These are phyloP conservation scores for Fonsecaea pedrosoi DNA, from an alignment of 2,329 filamentous ascomycete genomes.

Conservation along the genomic window DNA sequence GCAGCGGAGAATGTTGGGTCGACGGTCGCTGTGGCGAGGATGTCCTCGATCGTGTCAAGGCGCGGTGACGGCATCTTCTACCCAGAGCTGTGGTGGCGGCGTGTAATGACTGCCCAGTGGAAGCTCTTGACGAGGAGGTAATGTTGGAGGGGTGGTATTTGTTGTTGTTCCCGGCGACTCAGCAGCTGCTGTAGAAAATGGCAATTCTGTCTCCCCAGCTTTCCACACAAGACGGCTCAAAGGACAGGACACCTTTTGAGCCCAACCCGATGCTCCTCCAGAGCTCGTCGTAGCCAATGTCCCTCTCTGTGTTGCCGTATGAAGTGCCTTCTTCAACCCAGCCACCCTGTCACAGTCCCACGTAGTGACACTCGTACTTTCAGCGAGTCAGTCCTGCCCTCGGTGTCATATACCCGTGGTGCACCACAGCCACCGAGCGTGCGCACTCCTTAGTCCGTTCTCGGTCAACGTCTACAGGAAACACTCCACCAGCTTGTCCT, in stretches of 20 bases:
- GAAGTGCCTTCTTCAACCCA: neutral
- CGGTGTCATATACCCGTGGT: neutral
- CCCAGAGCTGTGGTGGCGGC: neutral
- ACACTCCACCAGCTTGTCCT: no score
- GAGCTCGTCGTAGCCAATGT: neutral
- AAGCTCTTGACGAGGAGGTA: neutral
- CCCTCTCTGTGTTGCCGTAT: neutral
- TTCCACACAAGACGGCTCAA: neutral
- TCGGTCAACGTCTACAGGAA: no score
- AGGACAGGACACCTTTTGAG: neutral
- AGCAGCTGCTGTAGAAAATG: neutral
- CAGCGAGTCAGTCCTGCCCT: neutral
- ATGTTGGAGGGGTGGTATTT: neutral
- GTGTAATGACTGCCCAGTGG: neutral
- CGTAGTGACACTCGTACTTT: neutral
- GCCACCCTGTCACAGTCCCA: neutral
- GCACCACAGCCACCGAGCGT: neutral
- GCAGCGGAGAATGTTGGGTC: conserved; percentile 30
- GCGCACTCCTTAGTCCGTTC: neutral
- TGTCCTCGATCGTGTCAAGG: conserved; percentile 25
- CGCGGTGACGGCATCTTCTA: conserved; percentile 29
- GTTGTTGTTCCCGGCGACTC: neutral
- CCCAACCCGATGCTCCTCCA: neutral
- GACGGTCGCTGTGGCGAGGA: conserved; percentile 30
- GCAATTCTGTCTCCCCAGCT: neutral